A percentile compares a stretch with the other conserved stretches of the same genome.
Evolutionary conservation across 352 stramenopile species (phyloP).

Genomic region (Thraustochytrium striatum): DNA sequence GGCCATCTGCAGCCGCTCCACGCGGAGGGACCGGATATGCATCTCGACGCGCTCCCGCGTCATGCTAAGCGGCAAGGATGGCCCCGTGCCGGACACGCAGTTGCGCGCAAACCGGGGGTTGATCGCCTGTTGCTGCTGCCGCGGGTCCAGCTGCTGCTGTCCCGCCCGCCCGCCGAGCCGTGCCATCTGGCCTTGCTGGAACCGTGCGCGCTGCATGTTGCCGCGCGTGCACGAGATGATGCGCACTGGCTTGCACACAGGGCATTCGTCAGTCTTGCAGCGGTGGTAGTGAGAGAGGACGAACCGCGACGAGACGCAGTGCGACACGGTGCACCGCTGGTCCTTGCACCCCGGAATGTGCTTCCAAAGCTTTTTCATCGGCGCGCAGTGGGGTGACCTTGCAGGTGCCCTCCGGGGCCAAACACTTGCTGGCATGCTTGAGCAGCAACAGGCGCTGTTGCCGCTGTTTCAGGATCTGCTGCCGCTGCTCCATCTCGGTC

Average conservation of each 20-base stretch:
- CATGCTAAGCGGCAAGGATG: slow-evolving; percentile 57
- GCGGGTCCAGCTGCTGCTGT: not conserved
- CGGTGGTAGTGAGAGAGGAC: slow-evolving; percentile 98
- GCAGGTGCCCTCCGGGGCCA: slow-evolving; percentile 76
- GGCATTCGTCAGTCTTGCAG: slow-evolving; percentile 86
- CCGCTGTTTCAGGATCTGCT: slow-evolving; percentile 94
- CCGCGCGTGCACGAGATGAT: slow-evolving; percentile 52
- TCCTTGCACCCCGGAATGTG: slow-evolving; percentile 82
- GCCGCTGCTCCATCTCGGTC: slow-evolving; percentile 58
- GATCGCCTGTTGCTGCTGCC: not conserved
- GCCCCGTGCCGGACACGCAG: slow-evolving; percentile 44
- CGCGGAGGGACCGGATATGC: slow-evolving; percentile 77
- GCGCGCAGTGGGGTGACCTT: slow-evolving; percentile 68
- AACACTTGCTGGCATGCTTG: slow-evolving; percentile 95
- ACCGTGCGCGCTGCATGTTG: no score
- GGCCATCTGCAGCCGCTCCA: slow-evolving; percentile 72
- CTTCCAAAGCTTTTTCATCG: slow-evolving; percentile 82
- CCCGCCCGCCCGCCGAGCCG: no score
- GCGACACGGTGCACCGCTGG: slow-evolving; percentile 81
- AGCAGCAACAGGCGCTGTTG: slow-evolving; percentile 93
- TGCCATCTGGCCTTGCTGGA: no score
- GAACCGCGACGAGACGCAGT: slow-evolving; percentile 97
- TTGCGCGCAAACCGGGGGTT: slow-evolving; percentile 16
- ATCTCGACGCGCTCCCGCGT: slow-evolving; percentile 73
- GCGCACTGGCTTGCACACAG: slow-evolving; percentile 74